Base-by-base conservation (phyloP, 176 grass and related monocot species). In the Hsuehochloa calcarea region DNA sequence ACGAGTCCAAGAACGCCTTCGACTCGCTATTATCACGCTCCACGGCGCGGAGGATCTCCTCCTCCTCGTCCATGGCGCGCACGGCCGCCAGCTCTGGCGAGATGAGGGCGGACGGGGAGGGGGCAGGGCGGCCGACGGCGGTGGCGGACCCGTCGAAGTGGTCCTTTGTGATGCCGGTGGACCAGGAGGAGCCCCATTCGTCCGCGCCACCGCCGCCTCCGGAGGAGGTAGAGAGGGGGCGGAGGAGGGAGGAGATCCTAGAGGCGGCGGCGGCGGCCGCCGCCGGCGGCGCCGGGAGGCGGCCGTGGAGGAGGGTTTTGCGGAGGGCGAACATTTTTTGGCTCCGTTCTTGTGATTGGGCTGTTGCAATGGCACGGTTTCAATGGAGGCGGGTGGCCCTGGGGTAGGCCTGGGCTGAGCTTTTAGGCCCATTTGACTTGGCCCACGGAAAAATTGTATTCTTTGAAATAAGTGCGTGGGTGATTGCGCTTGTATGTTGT, bases 171-270 rank as follows among this genome's bases (percentile, higher is more conserved):
- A 90, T 65, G 25, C 96, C 97, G 15, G 93, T 88, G 47, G 93
- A 96, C 97, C 97, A 99, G 40, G 93, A 84, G 39, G 93, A 89
- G 45, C 75, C 84, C 97, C 97, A 99, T 26, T 92, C 93, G 51
- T 88, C 80, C 50, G 79, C 92, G 8, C 74, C 70, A 3, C 82
- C 68, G 5, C 79, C 80, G 54, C 37, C 88, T 15, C 74, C 43
- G 13, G 65, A 23, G 3, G 73, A 56, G 22, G 88, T 69, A 63
- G 85, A 79, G 80, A 78, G 54, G 17, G 61, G 39, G 52, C 81
- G 92, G 80, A 87, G 47, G 65, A 90, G 35, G 65, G 91, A 89
- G 68, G 81, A 79, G 83, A 89, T 81, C 73, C 78, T 85, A 25
- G 82, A 66, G 37, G 77, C 74, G 56, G 74, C 51, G 39, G 63